Evolutionary conservation across 805 yeast species (phyloP).

Genomic region (Spathaspora hagerdaliae): DNA sequence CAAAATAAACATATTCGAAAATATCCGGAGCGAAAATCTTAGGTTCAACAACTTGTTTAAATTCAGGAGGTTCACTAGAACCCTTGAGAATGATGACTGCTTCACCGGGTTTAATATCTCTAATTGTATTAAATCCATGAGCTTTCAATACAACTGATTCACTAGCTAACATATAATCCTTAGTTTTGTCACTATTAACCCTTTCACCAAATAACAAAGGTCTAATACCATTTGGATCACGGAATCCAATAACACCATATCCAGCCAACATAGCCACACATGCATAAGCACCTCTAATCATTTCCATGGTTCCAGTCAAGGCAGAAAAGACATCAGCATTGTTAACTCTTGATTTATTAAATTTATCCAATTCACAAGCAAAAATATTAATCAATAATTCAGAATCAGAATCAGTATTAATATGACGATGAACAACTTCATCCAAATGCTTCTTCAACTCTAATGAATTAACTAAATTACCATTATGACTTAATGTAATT

Average conservation of each 20-base stretch:
- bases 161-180: conserved; percentile 91
- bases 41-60: conserved; percentile 79
- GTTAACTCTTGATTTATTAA: conserved; percentile 90
- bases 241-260: conserved; percentile 89
- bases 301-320: conserved; percentile 71
- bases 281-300: conserved; percentile 95
- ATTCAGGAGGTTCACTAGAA: conserved; percentile 61
- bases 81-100: conserved; percentile 90
- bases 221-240: conserved; percentile 96
- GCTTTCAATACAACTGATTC: conserved; percentile 95
- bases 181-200: conserved; percentile 46
- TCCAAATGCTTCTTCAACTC: conserved; percentile 78
- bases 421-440: conserved; percentile 92
- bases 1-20: conserved; percentile 96
- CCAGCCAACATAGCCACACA: conserved; percentile 95
- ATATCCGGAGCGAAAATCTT: conserved; percentile 87
- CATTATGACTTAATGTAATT: conserved; percentile 85
- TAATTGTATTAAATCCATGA: conserved; percentile 73
- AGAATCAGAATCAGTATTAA: conserved; percentile 94
- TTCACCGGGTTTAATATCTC: conserved; percentile 92
- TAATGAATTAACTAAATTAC: conserved; percentile 85
- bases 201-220: conserved; percentile 89
- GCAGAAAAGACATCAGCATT: conserved; percentile 87
- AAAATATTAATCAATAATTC: conserved; percentile 86
- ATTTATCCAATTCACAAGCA: conserved; percentile 86